Evolutionary conservation across 306 rosid species (phyloP).

Genomic region (Cucurbita moschata): DNA sequence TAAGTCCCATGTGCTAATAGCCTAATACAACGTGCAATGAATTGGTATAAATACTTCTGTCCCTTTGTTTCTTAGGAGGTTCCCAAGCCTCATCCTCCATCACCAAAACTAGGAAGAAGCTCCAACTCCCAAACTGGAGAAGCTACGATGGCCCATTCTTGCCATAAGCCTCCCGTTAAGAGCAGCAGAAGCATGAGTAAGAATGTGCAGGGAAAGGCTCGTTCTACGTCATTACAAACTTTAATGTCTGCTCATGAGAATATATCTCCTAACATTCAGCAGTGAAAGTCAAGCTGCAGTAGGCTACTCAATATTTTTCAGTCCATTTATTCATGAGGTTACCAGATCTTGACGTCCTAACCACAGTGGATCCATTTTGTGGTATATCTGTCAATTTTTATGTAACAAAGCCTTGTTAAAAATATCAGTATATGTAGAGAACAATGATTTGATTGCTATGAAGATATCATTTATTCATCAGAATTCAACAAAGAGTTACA

Average conservation of each 20-base stretch:
- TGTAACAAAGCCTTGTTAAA: constrained; percentile 1
- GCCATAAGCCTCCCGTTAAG: constrained; percentile 25
- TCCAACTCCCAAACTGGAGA: constrained; percentile 19
- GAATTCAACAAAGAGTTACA: not conserved
- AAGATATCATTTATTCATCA: not conserved
- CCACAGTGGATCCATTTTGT: constrained; percentile 2
- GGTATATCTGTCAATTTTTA: not conserved
- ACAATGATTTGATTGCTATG: not conserved
- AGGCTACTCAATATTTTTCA: not conserved
- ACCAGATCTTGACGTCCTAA: not conserved
- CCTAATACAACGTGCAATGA: no score
- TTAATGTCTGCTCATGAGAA: constrained; percentile 45
- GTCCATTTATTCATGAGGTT: not conserved
- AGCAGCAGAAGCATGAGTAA: constrained; percentile 31
- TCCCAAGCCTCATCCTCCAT: constrained; percentile 17
- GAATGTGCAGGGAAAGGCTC: constrained; percentile 28
- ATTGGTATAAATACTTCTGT: not conserved
- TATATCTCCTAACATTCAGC: constrained; percentile 65
- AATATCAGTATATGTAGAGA: not conserved
- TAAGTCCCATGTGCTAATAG: not conserved
- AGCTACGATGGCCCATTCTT: constrained; percentile 20
- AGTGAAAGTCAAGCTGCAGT: constrained; percentile 4
- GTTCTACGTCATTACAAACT: constrained; percentile 31
- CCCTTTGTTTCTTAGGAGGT: constrained; percentile 28
- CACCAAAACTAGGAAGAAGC: constrained; percentile 35